Evolutionary conservation across 805 yeast species (phyloP).

Genomic region (Wickerhamomyces ciferrii): DNA sequence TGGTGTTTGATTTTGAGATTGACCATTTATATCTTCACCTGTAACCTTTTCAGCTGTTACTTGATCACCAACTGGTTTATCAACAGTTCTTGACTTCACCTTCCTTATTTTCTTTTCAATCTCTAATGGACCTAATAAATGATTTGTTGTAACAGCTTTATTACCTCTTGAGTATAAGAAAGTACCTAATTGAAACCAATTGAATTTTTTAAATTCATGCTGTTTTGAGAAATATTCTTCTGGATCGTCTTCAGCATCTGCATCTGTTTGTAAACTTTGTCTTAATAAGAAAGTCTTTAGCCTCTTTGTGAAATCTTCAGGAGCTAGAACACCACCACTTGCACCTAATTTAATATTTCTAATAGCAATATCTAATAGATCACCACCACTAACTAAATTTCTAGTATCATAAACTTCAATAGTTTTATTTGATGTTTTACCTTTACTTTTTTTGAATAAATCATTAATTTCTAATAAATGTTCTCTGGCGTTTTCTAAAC

Average conservation of each 20-base stretch:
- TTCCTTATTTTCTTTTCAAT: conserved; percentile 43
- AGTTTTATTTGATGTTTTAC: conserved; percentile 29
- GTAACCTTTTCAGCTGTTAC: conserved; percentile 52
- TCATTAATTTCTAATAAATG: conserved; percentile 41
- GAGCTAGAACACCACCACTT: conserved; percentile 42
- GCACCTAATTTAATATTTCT: conserved; percentile 56
- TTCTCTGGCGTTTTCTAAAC: conserved; percentile 40
- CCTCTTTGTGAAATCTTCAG: conserved; percentile 39
- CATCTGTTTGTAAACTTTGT: conserved; percentile 22
- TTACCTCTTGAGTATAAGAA: conserved; percentile 40
- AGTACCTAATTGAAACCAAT: conserved; percentile 59
- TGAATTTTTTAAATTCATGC: conserved; percentile 37
- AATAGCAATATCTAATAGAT: conserved; percentile 60
- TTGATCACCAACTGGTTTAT: conserved; percentile 33
- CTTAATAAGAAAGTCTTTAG: conserved; percentile 31
- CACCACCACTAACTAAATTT: conserved; percentile 53
- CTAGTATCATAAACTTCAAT: conserved; percentile 61
- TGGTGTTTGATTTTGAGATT: conserved; percentile 58
- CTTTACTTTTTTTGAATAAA: conserved; percentile 38
- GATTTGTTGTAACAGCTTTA: conserved; percentile 48
- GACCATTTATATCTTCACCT: conserved; percentile 43
- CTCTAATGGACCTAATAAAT: conserved; percentile 67
- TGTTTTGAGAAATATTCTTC: conserved; percentile 20
- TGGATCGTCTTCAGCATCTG: conserved; percentile 18
- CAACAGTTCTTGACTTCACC: conserved; percentile 32